Base-by-base conservation (phyloP, 2,329 filamentous ascomycete genomes). In the Endoconidiophora polonica region DNA sequence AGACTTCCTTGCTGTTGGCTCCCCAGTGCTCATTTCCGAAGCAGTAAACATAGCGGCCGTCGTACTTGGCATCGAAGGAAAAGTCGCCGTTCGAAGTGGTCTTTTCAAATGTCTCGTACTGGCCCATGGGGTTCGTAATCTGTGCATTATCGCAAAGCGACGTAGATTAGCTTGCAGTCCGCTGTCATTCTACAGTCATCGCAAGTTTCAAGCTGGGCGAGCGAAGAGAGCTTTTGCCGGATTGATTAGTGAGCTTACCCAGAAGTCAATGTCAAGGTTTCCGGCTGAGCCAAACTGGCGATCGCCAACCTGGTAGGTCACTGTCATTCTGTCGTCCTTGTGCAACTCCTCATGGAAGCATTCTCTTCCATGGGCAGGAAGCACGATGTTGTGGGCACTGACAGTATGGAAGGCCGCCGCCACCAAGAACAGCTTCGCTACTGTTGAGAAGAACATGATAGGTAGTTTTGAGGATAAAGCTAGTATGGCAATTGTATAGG, bases 21-120 rank as follows among this genome's bases (percentile, higher is more conserved):
- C 86, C 85, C 87, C 90, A 98, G 66, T 91, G 83, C 72, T 96
- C 90, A 68, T 98, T 98, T 68, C 91, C 93, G 71, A 98, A 98
- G 78, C 91, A 98, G 78, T 98, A 98, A 52, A 77, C 72, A 70
- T 84, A 95, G 68, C 84, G 87, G 57, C 91, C 91, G 65, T 98
- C 88, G 62, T 79, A 69, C 59, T 74, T 71, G 47, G 91, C 88
- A 38, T 79, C 83, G 68, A 98, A 96, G 52, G 85, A 85, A 70
- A 93, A 86, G 67, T 96, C 90, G 63, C 91, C 91, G 59, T 84
- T 88, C 55, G 88, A 88, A 53, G 91, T 76, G 54, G 77, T 73
- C 65, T 82, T 83, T 63, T 93, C 78, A 66, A 86, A 82, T 60
- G 84, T 74, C 63, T 91, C 80, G 69, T 86, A 83, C 61, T 76